Conservation (phyloP, 306 rosid genomes). For the Quercus rubra region DNA sequence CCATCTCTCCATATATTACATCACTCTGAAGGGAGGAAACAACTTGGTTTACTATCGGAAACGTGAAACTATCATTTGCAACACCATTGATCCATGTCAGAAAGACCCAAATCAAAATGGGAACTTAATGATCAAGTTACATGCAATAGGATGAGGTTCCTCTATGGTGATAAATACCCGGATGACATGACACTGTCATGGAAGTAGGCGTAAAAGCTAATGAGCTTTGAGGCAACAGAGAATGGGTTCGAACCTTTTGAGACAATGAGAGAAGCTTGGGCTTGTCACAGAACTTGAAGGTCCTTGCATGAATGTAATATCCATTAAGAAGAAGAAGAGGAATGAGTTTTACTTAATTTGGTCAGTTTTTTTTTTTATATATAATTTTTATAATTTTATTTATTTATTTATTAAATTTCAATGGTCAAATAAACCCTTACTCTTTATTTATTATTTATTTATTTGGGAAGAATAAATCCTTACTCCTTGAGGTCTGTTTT, state of each 20-base stretch:
- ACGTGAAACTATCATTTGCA: constrained; percentile 37
- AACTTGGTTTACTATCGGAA: constrained; percentile 40
- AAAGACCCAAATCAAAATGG: constrained; percentile 31
- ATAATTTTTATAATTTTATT: too few species aligned
- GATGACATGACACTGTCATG: constrained; percentile 26
- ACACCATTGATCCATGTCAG: constrained; percentile 34
- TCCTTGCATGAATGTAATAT: constrained; percentile 22
- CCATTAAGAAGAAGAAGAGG: neutral
- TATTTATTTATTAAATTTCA: too few species aligned
- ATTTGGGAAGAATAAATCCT: too few species aligned
- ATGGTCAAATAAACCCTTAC: too few species aligned
- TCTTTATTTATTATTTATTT: too few species aligned
- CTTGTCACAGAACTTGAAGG: constrained; percentile 25
- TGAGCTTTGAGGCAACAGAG: constrained; percentile 18
- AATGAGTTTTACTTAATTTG: neutral
- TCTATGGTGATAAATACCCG: constrained; percentile 17
- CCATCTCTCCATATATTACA: constrained; percentile 36
- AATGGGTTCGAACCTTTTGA: constrained; percentile 18
- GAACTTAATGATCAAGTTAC: constrained; percentile 38
- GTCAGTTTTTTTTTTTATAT: too few species aligned
- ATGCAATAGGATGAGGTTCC: constrained; percentile 20
- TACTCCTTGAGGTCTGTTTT: too few species aligned
- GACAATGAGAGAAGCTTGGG: constrained; percentile 33
- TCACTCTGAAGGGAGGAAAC: constrained; percentile 21
- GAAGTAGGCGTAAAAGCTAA: constrained; percentile 30